Base-by-base conservation (phyloP, 345 rosid genomes). In the Angophora floribunda region DNA sequence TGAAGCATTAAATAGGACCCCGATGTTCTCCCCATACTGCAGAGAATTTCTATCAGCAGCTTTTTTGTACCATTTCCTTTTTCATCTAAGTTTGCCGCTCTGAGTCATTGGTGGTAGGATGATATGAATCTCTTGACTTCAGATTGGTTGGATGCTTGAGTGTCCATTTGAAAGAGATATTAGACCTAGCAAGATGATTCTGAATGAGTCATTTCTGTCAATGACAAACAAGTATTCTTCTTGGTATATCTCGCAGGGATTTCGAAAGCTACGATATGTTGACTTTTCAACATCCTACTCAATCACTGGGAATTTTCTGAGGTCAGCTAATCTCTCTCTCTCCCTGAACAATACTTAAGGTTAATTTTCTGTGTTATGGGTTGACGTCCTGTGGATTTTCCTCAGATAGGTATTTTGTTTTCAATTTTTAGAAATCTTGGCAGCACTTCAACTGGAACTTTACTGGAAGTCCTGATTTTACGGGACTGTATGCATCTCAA, bases 401-500 rank as follows among this genome's bases (percentile, higher is more conserved):
- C 28, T 75, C 49, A 75, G 41, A 75, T 75, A 11, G 84, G 8
- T 75, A 75, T 75, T 17, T 75, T 75, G 84, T 44, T 75, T 82
- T 70, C 22, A 16, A 9, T 24, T 52, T 57, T 87, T 51, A 90
- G 96, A 98, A 94, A 95, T 87, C 93, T 97, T 91, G 97, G 96
- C 89, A 88, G 90, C 86, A 87, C 90, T 57, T 36, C 91, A 36
- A 94, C 94, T 55, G 97, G 95, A 85, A 91, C 87, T 89, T 91
- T 90, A 88, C 92, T 97, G 89, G 94, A 97, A 93, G 93, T 94
- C 90, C 86, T 97, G 88, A 94, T 96, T 91, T 91, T 97, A 85
- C 93, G 98, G 87, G 96, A 95, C 91, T 95, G 98, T 93, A 92
- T 92, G 94, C 93, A 91, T 90, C 97, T 96, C 87, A 92, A 93